Percentiles rank a stretch among this genome's conserved stretches.
phyloP scores from a whole-genome alignment of 495 filamentous ascomycete species.

The Penicillium canariense region DNA sequence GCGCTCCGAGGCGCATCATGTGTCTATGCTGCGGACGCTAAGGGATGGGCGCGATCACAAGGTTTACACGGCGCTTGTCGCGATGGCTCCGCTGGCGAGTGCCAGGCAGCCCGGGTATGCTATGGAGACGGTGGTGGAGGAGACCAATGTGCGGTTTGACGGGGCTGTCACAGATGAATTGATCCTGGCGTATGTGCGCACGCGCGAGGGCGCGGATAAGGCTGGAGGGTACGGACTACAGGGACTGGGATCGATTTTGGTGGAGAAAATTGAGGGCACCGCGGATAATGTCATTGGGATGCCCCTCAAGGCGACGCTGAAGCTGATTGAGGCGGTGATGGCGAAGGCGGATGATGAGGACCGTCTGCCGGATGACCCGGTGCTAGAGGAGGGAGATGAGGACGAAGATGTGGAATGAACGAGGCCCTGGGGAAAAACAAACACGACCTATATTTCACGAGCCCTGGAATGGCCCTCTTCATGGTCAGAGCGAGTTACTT shows the following conservation, averaged over 20 bases:
- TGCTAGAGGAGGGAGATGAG: constrained; percentile 23
- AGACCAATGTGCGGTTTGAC: constrained; percentile 82
- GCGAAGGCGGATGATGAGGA: constrained; percentile 55
- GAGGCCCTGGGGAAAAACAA: not conserved
- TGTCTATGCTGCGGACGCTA: constrained; percentile 75
- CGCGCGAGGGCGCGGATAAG: constrained; percentile 92
- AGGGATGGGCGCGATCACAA: constrained; percentile 72
- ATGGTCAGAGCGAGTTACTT: not conserved
- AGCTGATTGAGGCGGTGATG: constrained; percentile 81
- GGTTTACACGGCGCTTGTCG: constrained; percentile 78
- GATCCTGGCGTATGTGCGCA: constrained; percentile 81
- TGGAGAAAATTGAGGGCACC: constrained; percentile 84
- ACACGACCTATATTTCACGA: not conserved
- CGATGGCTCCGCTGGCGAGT: constrained; percentile 74
- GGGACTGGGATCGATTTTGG: constrained; percentile 76
- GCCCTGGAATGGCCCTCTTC: not conserved
- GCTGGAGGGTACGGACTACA: constrained; percentile 95
- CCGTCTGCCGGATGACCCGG: constrained; percentile 28
- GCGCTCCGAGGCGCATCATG: constrained; percentile 70
- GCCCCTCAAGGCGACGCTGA: constrained; percentile 76
- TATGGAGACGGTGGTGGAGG: constrained; percentile 76
- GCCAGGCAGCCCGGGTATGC: constrained; percentile 80
- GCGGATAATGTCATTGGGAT: constrained; percentile 97
- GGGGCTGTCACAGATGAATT: constrained; percentile 72
- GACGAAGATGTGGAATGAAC: constrained; percentile 32